phyloP scores from a whole-genome alignment of 176 grass and related monocot species.

The Metroxylon sagu region DNA sequence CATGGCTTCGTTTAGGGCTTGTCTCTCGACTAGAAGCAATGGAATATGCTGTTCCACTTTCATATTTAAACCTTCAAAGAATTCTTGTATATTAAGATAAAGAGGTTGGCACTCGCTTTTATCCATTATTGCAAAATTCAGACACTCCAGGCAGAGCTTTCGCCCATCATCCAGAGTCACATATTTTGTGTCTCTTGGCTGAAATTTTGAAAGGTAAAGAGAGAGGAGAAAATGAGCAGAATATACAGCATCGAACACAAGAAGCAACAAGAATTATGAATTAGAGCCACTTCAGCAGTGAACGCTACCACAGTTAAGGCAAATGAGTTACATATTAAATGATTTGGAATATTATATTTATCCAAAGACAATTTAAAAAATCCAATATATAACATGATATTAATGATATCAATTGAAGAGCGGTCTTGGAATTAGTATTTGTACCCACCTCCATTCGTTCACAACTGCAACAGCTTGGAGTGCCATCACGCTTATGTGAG shows the following conservation, averaged over 20 bases:
- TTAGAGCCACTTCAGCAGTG: too few species aligned
- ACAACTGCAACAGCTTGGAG: constrained; percentile 73
- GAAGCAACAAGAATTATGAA: too few species aligned
- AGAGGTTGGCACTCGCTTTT: constrained; percentile 68
- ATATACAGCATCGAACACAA: background rate
- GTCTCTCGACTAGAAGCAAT: constrained; percentile 66
- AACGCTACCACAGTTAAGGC: too few species aligned
- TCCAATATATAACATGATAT: too few species aligned
- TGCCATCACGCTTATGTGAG: constrained; percentile 66
- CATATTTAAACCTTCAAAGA: constrained; percentile 86
- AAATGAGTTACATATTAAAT: too few species aligned
- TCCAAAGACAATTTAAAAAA: too few species aligned
- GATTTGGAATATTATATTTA: too few species aligned
- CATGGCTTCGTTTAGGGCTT: constrained; percentile 82
- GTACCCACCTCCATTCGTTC: constrained; percentile 66
- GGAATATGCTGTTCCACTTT: constrained; percentile 72
- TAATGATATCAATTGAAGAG: too few species aligned
- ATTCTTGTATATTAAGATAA: constrained; percentile 81
- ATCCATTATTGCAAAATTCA: constrained; percentile 70
- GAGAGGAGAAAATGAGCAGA: background rate
- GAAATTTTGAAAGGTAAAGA: constrained; percentile 9
- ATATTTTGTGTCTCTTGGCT: constrained; percentile 59
- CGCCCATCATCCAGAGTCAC: constrained; percentile 79
- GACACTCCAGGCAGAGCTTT: constrained; percentile 72
- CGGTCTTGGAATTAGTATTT: too few species aligned